Conservation (phyloP, 2,329 filamentous ascomycete genomes). For the Colletotrichum scovillei region DNA sequence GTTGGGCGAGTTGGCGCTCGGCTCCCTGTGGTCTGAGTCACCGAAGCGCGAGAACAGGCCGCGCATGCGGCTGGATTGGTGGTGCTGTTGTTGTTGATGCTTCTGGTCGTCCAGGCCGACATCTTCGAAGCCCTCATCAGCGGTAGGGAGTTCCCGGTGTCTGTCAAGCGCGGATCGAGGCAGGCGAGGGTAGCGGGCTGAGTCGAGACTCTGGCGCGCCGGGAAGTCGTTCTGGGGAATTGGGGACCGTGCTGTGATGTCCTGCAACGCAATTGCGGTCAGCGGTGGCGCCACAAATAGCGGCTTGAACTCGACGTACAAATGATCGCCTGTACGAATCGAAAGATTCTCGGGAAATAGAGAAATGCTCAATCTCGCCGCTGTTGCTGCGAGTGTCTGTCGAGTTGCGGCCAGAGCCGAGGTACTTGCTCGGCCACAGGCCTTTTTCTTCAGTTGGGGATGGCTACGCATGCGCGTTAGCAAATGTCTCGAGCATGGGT, state of each 20-base stretch:
- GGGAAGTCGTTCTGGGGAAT: conserved; percentile 68
- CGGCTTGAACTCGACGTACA: conserved; percentile 64
- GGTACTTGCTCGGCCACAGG: conserved; percentile 75
- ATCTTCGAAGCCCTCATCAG: conserved; percentile 87
- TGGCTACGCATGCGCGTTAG: conserved; percentile 64
- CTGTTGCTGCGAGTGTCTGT: conserved; percentile 67
- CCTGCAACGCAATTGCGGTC: conserved; percentile 61
- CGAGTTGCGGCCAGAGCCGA: conserved; percentile 61
- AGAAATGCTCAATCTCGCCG: conserved; percentile 91
- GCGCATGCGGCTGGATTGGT: conserved; percentile 60
- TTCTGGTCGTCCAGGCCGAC: conserved; percentile 86
- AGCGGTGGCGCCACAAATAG: background rate
- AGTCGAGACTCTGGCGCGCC: conserved; percentile 86
- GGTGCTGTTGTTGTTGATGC: conserved; percentile 42
- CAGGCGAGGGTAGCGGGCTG: conserved; percentile 71
- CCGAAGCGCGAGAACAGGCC: conserved; percentile 86
- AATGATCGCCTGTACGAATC: conserved; percentile 97
- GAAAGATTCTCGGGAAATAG: conserved; percentile 95
- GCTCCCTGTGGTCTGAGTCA: conserved; percentile 59
- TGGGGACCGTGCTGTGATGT: conserved; percentile 90
- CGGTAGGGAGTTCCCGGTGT: conserved; percentile 71
- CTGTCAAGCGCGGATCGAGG: conserved; percentile 71
- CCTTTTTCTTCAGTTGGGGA: conserved; percentile 87
- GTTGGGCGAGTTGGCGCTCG: conserved; percentile 45
- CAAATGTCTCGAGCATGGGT: conserved; percentile 37